Evolutionary conservation across 164 flowering plant species (phyloP).

Genomic region (Echeveria elegans): DNA sequence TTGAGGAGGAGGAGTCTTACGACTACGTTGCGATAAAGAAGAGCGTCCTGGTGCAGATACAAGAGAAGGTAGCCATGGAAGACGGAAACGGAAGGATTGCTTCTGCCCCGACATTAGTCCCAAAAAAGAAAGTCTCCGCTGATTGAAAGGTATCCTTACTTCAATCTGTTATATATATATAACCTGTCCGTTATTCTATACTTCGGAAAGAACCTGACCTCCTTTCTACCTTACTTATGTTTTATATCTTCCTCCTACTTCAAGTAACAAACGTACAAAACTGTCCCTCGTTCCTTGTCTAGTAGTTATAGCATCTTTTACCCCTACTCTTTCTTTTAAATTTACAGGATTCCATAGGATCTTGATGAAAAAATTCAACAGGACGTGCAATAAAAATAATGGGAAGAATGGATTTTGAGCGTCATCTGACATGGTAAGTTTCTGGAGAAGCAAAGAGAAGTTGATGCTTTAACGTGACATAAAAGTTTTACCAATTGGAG

Average conservation of each 20-base stretch:
- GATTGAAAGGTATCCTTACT: not conserved
- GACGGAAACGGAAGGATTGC: constrained; percentile 6
- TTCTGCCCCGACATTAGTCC: not conserved
- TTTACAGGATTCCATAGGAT: not conserved
- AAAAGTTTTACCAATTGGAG: not conserved
- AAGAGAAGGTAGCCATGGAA: constrained; percentile 9
- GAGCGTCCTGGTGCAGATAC: not conserved
- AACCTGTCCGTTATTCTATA: not conserved
- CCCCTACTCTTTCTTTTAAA: not conserved
- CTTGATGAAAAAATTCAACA: too few species aligned
- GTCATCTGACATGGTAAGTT: not conserved
- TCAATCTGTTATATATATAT: not conserved
- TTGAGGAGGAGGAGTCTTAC: constrained; percentile 13
- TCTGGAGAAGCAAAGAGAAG: not conserved
- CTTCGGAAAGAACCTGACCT: not conserved
- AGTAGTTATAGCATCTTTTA: constrained; percentile 1
- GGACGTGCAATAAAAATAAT: not conserved
- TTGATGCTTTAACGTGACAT: not conserved
- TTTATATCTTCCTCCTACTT: constrained; percentile 3
- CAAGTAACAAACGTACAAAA: not conserved
- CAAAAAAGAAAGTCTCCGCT: not conserved
- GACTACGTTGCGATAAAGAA: not conserved
- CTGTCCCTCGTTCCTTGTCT: not conserved
- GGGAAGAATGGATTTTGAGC: not conserved
- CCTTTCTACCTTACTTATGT: not conserved